A percentile compares a stretch with the other conserved stretches of the same genome.
phyloP scores from a whole-genome alignment of 2,329 filamentous ascomycete genomes.

The Fusarium sp. region DNA sequence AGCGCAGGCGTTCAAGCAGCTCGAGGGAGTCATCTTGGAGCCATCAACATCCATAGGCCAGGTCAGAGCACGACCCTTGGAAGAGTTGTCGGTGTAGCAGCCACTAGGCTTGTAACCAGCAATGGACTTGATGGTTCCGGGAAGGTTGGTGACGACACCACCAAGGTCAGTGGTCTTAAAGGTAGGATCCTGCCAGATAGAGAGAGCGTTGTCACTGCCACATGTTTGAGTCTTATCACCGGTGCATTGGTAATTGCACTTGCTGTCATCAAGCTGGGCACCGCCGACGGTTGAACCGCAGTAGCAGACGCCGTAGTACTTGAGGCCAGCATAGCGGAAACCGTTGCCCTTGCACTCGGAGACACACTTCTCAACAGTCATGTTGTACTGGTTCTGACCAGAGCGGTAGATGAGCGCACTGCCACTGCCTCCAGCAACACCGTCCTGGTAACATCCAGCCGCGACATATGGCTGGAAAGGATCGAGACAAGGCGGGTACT shows the following conservation, averaged over 20 bases:
- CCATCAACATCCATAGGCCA: slow-evolving; percentile 55
- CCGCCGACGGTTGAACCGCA: slow-evolving; percentile 63
- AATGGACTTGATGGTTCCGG: slow-evolving; percentile 48
- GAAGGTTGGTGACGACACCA: slow-evolving; percentile 51
- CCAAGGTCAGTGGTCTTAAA: slow-evolving; percentile 54
- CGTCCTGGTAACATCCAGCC: slow-evolving; percentile 60
- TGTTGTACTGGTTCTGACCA: slow-evolving; percentile 50
- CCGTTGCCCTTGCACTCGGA: slow-evolving; percentile 63
- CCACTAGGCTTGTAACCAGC: slow-evolving; percentile 69
- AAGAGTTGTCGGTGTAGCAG: slow-evolving; percentile 65
- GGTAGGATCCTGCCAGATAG: slow-evolving; percentile 61
- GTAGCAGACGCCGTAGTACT: slow-evolving; percentile 65
- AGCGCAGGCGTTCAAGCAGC: slow-evolving; percentile 57
- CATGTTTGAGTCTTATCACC: slow-evolving; percentile 59
- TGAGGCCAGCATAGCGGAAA: slow-evolving; percentile 62
- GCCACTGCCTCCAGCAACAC: slow-evolving; percentile 41
- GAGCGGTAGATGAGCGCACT: slow-evolving; percentile 58
- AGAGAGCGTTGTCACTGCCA: slow-evolving; percentile 60
- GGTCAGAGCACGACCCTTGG: slow-evolving; percentile 57
- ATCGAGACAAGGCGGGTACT: slow-evolving; percentile 58
- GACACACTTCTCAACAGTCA: slow-evolving; percentile 61
- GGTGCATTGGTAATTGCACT: slow-evolving; percentile 68
- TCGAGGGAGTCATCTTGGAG: slow-evolving; percentile 54
- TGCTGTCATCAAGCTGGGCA: slow-evolving; percentile 61
- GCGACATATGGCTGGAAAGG: slow-evolving; percentile 61